Percentiles rank a stretch among this genome's conserved stretches.
Evolutionary conservation across 495 filamentous ascomycete genomes (phyloP).

Genomic region (Daldinia bambusicola): DNA sequence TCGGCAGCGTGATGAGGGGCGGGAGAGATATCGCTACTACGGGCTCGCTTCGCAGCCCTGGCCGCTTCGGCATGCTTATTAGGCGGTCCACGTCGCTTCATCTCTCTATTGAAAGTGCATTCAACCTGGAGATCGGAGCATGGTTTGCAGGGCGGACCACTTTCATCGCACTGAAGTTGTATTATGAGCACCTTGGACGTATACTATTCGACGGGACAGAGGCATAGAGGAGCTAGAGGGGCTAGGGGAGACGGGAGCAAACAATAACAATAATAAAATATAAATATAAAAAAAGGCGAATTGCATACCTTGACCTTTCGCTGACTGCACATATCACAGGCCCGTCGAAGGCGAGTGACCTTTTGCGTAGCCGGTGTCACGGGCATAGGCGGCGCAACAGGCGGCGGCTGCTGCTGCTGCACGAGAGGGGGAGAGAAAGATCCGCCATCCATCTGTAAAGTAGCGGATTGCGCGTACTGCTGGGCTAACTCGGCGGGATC

Average conservation of each 20-base stretch:
- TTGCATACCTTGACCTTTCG: constrained; percentile 85
- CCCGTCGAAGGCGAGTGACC: constrained; percentile 73
- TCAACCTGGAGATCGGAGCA: constrained; percentile 82
- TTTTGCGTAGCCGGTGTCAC: constrained; percentile 38
- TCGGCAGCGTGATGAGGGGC: constrained; percentile 62
- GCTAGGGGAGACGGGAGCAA: too few relatives aligned
- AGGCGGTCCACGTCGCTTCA: constrained; percentile 82
- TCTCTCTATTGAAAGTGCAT: constrained; percentile 83
- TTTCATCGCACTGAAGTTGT: constrained; percentile 76
- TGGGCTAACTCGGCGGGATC: constrained; percentile 41
- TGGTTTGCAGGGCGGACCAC: constrained; percentile 79
- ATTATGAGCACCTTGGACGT: constrained; percentile 28
- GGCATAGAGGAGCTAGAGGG: constrained; percentile 3
- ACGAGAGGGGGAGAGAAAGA: constrained; percentile 28
- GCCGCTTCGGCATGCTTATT: constrained; percentile 87
- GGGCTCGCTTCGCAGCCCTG: constrained; percentile 63
- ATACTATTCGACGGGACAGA: not conserved
- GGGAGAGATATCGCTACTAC: constrained; percentile 51
- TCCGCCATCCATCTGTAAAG: constrained; percentile 40
- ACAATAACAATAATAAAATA: too few relatives aligned
- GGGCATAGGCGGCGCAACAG: constrained; percentile 9
- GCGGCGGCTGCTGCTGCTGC: not conserved
- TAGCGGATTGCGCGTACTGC: constrained; percentile 48
- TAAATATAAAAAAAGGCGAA: not conserved
- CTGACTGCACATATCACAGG: constrained; percentile 85